Evolutionary conservation across 2,329 filamentous ascomycete genomes (phyloP).

Genomic region (Thelonectria rubi): DNA sequence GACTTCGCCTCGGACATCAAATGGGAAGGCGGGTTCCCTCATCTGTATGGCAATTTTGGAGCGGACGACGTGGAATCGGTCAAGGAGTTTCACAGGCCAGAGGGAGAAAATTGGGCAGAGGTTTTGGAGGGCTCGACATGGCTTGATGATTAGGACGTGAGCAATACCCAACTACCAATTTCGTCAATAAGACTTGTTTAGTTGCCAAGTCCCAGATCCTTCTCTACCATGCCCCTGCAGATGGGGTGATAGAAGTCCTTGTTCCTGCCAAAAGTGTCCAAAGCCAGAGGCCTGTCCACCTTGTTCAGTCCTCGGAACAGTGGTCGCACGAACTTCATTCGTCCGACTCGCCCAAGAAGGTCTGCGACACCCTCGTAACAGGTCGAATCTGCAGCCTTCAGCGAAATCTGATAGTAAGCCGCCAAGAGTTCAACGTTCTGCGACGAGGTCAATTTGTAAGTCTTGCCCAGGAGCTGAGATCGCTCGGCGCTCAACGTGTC

Average conservation of each 20-base stretch:
- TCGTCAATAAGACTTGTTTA: background rate
- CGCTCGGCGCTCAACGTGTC: slow-evolving; percentile 70
- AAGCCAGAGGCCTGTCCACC: slow-evolving; percentile 77
- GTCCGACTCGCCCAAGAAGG: slow-evolving; percentile 81
- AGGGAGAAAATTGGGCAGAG: slow-evolving; percentile 58
- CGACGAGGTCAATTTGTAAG: slow-evolving; percentile 78
- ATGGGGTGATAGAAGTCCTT: slow-evolving; percentile 96
- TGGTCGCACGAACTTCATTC: slow-evolving; percentile 97
- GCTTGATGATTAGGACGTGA: slow-evolving; percentile 47
- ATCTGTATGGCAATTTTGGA: slow-evolving; percentile 68
- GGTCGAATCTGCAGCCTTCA: slow-evolving; percentile 75
- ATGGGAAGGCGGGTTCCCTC: slow-evolving; percentile 68
- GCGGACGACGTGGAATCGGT: slow-evolving; percentile 58
- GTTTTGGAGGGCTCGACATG: slow-evolving; percentile 53
- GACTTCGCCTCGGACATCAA: slow-evolving; percentile 55
- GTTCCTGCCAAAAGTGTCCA: slow-evolving; percentile 86
- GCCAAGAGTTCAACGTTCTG: slow-evolving; percentile 87
- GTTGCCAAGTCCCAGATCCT: slow-evolving; percentile 68
- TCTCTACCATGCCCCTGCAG: slow-evolving; percentile 85
- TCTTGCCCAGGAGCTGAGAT: slow-evolving; percentile 75
- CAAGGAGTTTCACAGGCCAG: slow-evolving; percentile 56
- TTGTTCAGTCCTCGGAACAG: slow-evolving; percentile 80
- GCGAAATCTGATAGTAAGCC: slow-evolving; percentile 81
- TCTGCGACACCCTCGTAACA: slow-evolving; percentile 77
- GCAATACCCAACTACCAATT: background rate